Percentiles rank a stretch among this genome's conserved stretches.
These are phyloP conservation scores for Protomyces macrosporus DNA, from an alignment of 1,139 yeast species.

Conservation along the genomic window DNA sequence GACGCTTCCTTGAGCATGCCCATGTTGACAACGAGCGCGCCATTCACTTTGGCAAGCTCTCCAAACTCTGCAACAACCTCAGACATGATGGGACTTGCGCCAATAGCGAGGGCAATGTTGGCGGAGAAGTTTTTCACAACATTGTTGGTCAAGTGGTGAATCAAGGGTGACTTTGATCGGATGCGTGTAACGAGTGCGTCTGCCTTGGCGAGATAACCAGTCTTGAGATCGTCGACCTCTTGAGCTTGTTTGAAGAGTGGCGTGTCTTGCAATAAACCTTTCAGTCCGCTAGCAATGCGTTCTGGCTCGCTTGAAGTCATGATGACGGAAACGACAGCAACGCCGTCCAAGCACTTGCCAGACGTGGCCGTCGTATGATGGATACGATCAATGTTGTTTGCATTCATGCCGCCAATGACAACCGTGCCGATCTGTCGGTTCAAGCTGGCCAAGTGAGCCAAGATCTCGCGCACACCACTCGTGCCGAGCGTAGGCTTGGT, in stretches of 20 bases:
- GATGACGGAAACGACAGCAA: constrained; percentile 80
- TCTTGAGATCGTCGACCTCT: not conserved
- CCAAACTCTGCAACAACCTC: constrained; percentile 63
- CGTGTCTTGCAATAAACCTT: constrained; percentile 30
- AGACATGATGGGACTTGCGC: constrained; percentile 92
- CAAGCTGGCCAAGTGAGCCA: constrained; percentile 38
- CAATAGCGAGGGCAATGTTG: constrained; percentile 77
- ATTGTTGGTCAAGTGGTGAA: constrained; percentile 82
- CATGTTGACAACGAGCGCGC: constrained; percentile 63
- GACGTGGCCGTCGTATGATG: constrained; percentile 48
- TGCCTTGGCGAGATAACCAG: not conserved
- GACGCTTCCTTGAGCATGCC: constrained; percentile 53
- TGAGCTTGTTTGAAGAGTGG: constrained; percentile 31
- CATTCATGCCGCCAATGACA: constrained; percentile 83
- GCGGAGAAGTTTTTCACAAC: constrained; percentile 91
- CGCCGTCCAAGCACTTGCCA: constrained; percentile 59
- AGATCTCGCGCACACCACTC: constrained; percentile 55
- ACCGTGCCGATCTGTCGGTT: constrained; percentile 45
- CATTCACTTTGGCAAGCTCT: constrained; percentile 54
- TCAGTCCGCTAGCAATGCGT: constrained; percentile 46
- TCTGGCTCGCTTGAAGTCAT: constrained; percentile 64
- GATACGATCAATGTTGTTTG: constrained; percentile 56
- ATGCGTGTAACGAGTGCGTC: not conserved
- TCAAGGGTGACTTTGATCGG: constrained; percentile 48
- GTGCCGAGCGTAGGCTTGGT: constrained; percentile 58